Percentiles rank a stretch among this genome's conserved stretches.
These are phyloP conservation scores for Fusarium chuoi DNA, from an alignment of 2,329 filamentous ascomycete genomes.

Conservation along the genomic window DNA sequence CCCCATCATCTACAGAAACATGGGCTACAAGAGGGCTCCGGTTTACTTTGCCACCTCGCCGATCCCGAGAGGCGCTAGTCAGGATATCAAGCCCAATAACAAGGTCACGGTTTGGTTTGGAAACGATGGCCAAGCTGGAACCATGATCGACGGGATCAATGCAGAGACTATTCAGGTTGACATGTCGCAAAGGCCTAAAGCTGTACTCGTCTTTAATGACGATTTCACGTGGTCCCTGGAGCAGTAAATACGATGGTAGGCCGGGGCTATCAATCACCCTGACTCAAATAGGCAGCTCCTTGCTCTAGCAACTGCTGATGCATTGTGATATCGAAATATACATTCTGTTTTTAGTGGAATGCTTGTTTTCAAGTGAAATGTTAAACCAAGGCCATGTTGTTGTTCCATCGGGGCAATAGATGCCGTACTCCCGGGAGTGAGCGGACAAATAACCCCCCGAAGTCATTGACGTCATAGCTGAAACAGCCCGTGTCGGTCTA, in stretches of 20 bases:
- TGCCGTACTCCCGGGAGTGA: fast-evolving
- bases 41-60: fast-evolving
- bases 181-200: not conserved
- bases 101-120: not conserved
- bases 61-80: fast-evolving
- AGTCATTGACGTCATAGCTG: not conserved
- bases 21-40: fast-evolving
- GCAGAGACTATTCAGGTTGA: fast-evolving
- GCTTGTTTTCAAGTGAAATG: fast-evolving
- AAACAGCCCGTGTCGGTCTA: not conserved
- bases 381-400: too few relatives aligned
- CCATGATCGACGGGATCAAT: not conserved
- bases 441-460: not conserved
- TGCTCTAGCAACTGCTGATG: not conserved
- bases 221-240: not conserved
- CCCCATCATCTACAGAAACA: not conserved
- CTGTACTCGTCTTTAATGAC: fast-evolving
- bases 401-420: not conserved
- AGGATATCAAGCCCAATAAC: fast-evolving
- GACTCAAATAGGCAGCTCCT: too few relatives aligned
- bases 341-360: fast-evolving
- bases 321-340: not conserved
- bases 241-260: not conserved
- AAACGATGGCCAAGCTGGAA: fast-evolving
- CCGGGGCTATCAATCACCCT: not conserved